A percentile compares a stretch with the other conserved stretches of the same genome.
Conservation (phyloP, 495 filamentous ascomycete genomes). For the Aspergillus campestris region DNA sequence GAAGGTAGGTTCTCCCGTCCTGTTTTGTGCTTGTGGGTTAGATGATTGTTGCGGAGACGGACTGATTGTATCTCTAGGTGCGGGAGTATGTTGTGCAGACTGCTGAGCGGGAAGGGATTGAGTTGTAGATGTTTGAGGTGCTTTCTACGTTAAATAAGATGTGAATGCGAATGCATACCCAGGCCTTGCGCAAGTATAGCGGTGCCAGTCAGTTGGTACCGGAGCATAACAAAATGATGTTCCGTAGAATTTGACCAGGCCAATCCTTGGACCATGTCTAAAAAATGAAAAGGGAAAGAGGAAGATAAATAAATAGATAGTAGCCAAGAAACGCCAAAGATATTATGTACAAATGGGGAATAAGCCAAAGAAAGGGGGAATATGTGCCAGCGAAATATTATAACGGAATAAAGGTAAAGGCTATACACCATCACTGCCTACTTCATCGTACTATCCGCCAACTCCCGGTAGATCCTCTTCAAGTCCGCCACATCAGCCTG, state of each 20-base stretch:
- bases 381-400: background rate
- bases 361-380: no score
- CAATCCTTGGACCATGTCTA: no score
- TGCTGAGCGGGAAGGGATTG: constrained; percentile 81
- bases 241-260: no score
- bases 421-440: constrained; percentile 32
- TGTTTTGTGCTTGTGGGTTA: constrained; percentile 1
- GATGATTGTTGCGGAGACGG: constrained; percentile 1
- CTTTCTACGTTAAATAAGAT: background rate
- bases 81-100: constrained; percentile 69
- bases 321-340: no score
- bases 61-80: constrained; percentile 36
- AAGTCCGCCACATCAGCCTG: constrained; percentile 81
- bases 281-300: no score
- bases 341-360: no score
- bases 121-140: constrained; percentile 26
- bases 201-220: no score
- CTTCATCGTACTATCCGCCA: constrained; percentile 77
- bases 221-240: no score
- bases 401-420: constrained; percentile 1
- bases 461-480: constrained; percentile 89
- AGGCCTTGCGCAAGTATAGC: no score
- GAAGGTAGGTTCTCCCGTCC: constrained; percentile 41
- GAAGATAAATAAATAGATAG: no score
- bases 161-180: no score